Percentiles rank a stretch among this genome's conserved stretches.
phyloP scores from a whole-genome alignment of 2,329 filamentous ascomycete species.

The Claviceps sp. region DNA sequence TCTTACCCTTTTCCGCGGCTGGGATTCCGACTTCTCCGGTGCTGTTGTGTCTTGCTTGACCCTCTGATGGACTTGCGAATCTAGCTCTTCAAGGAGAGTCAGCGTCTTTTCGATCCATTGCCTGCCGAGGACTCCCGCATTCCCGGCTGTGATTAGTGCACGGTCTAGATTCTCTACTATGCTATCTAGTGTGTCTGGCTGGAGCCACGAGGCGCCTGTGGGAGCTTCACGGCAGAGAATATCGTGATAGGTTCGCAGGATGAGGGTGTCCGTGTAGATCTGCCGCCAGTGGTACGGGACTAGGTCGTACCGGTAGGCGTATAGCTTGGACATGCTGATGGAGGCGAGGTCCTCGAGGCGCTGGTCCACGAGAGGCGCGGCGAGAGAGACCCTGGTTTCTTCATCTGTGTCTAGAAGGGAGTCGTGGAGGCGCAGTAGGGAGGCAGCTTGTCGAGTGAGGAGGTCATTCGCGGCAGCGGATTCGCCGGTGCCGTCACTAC shows the following conservation, averaged over 20 bases:
- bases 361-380: constrained; percentile 19
- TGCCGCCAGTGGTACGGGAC: constrained; percentile 56
- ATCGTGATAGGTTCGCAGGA: constrained; percentile 43
- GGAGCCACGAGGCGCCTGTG: neutral
- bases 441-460: constrained; percentile 16
- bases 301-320: constrained; percentile 53
- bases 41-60: no score
- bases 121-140: constrained; percentile 37
- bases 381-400: neutral
- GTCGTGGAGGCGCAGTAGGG: constrained; percentile 13
- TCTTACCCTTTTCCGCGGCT: constrained; percentile 10
- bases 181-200: constrained; percentile 28
- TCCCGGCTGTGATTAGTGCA: constrained; percentile 62
- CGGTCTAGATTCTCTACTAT: constrained; percentile 59
- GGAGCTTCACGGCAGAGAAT: constrained; percentile 10
- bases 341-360: constrained; percentile 43
- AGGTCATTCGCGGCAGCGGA: constrained; percentile 13
- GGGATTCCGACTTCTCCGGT: neutral
- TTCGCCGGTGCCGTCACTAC: neutral
- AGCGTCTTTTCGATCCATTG: constrained; percentile 39
- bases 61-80: constrained; percentile 7
- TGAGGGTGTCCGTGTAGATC: constrained; percentile 56
- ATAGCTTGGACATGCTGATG: constrained; percentile 52
- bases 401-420: neutral
- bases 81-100: constrained; percentile 22